phyloP scores from a whole-genome alignment of 1,284 basidiomycete species.

The Microstroma glucosiphilum region DNA sequence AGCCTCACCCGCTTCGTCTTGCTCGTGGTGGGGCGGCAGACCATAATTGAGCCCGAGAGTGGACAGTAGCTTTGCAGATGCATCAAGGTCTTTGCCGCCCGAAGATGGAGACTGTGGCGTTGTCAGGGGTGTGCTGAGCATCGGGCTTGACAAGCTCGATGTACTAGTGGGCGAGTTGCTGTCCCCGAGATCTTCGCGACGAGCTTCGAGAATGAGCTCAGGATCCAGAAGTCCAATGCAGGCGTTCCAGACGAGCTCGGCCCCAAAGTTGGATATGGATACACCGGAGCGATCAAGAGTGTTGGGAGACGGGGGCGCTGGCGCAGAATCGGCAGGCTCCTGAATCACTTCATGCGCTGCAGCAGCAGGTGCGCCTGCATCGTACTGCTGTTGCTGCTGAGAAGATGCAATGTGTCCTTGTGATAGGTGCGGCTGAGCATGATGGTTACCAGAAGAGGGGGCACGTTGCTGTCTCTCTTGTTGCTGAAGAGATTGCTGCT shows the following conservation, averaged over 20 bases:
- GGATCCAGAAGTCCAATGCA: slow-evolving; percentile 34
- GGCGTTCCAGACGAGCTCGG: slow-evolving; percentile 44
- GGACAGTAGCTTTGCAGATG: not conserved
- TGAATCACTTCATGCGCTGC: not conserved
- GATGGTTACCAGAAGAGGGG: too few species aligned
- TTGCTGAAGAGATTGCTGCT: not conserved
- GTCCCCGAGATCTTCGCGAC: not conserved
- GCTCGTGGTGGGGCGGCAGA: too few species aligned
- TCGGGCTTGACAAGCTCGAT: slow-evolving; percentile 10
- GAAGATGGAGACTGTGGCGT: not conserved
- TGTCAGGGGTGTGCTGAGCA: slow-evolving; percentile 11
- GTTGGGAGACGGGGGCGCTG: slow-evolving; percentile 35
- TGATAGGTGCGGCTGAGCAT: not conserved
- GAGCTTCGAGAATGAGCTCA: slow-evolving; percentile 20
- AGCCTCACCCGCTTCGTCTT: too few species aligned
- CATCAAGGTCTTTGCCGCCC: not conserved
- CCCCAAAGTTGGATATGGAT: slow-evolving; percentile 39
- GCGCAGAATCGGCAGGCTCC: slow-evolving; percentile 11
- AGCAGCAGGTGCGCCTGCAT: slow-evolving; percentile 2
- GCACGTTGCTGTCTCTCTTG: too few species aligned
- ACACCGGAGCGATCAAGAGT: slow-evolving; percentile 40
- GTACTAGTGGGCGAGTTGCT: not conserved
- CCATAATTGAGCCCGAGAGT: too few species aligned
- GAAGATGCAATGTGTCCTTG: not conserved
- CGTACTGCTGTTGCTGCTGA: not conserved